A percentile compares a stretch with the other conserved stretches of the same genome.
These are phyloP conservation scores for Cyberlindnera galapagoensis DNA, from an alignment of 805 yeast genomes.

Conservation along the genomic window DNA sequence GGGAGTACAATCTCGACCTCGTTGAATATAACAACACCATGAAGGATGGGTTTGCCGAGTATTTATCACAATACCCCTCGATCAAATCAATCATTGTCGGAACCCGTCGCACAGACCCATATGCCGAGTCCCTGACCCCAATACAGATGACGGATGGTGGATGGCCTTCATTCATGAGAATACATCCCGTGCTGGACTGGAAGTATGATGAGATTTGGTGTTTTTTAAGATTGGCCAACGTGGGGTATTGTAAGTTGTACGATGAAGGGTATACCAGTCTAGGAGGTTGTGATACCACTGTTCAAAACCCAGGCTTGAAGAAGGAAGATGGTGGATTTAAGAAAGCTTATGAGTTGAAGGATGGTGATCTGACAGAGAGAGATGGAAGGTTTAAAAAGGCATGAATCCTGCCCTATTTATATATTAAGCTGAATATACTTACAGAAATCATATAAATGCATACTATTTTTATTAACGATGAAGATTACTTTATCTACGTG, in stretches of 20 bases:
- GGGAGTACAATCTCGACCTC: constrained; percentile 47
- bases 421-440: too few species aligned
- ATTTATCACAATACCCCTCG: constrained; percentile 43
- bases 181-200: constrained; percentile 92
- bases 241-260: constrained; percentile 70
- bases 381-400: constrained; percentile 26
- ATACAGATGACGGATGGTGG: constrained; percentile 78
- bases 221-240: constrained; percentile 52
- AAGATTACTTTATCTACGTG: constrained; percentile 21
- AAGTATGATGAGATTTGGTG: constrained; percentile 79
- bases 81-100: constrained; percentile 83
- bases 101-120: constrained; percentile 83
- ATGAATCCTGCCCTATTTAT: too few species aligned
- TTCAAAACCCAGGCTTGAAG: constrained; percentile 58
- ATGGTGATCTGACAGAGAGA: constrained; percentile 57
- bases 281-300: constrained; percentile 72
- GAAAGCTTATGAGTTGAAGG: constrained; percentile 55
- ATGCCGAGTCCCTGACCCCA: constrained; percentile 49
- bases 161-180: constrained; percentile 83
- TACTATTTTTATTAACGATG: too few species aligned
- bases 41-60: constrained; percentile 64
- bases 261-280: constrained; percentile 84
- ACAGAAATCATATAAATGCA: too few species aligned
- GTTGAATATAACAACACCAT: constrained; percentile 33
- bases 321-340: constrained; percentile 26